Percentiles rank a stretch among this genome's conserved stretches.
phyloP scores from a whole-genome alignment of 345 rosid genomes.

The Mercurialis annua region DNA sequence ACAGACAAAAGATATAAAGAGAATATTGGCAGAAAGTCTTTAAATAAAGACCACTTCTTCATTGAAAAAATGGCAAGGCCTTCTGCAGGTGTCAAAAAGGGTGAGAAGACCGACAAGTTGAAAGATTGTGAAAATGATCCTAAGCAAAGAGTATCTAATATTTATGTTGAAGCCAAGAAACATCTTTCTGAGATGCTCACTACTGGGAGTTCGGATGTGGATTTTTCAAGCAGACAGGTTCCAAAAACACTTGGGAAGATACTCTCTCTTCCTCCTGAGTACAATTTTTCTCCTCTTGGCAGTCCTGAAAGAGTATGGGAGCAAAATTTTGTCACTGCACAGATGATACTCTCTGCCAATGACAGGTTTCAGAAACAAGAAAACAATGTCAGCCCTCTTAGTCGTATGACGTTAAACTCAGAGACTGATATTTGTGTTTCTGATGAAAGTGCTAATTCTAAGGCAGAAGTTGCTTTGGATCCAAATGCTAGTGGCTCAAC shows the following conservation, averaged over 20 bases:
- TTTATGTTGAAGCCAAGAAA: slow-evolving; percentile 88
- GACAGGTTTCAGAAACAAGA: slow-evolving; percentile 42
- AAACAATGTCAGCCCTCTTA: slow-evolving; percentile 31
- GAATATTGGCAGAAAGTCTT: slow-evolving; percentile 47
- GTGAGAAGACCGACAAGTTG: slow-evolving; percentile 34
- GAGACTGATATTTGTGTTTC: slow-evolving; percentile 32
- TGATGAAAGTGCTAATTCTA: slow-evolving; percentile 23
- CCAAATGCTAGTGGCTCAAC: slow-evolving; percentile 21
- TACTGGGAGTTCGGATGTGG: slow-evolving; percentile 42
- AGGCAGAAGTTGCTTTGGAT: slow-evolving; percentile 22
- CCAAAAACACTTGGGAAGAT: slow-evolving; percentile 75
- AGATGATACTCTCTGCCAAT: slow-evolving; percentile 43
- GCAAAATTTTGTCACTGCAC: slow-evolving; percentile 41
- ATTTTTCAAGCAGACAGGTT: slow-evolving; percentile 40
- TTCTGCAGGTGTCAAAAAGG: slow-evolving; percentile 37
- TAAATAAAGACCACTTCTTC: slow-evolving; percentile 84
- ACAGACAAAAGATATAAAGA: slow-evolving; percentile 39
- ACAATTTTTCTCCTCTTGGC: slow-evolving; percentile 51
- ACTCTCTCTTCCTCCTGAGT: slow-evolving; percentile 82
- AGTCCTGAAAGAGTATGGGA: slow-evolving; percentile 68
- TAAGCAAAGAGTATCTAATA: slow-evolving; percentile 51
- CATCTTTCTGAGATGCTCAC: slow-evolving; percentile 84
- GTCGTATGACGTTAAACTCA: slow-evolving; percentile 19
- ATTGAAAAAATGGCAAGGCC: slow-evolving; percentile 74
- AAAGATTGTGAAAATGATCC: slow-evolving; percentile 39